Conservation (phyloP, 805 yeast genomes). For the Sugiyamaella floridensis region DNA sequence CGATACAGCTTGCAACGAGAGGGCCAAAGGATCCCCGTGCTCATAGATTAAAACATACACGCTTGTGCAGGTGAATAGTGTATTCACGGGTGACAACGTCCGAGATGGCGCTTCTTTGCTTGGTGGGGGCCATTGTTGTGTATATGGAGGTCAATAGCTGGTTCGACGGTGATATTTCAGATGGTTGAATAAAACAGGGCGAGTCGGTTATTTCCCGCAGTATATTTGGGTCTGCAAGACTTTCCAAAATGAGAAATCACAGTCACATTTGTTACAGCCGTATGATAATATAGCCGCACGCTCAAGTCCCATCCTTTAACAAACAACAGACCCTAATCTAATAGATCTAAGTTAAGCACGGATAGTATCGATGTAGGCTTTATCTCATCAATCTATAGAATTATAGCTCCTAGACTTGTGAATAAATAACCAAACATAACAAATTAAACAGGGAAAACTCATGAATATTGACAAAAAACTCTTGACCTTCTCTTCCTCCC, state of each 20-base stretch:
- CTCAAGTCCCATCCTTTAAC: too few relatives aligned
- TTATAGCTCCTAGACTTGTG: too few relatives aligned
- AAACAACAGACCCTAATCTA: too few relatives aligned
- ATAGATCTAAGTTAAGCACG: too few relatives aligned
- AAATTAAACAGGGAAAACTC: too few relatives aligned
- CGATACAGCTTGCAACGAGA: not conserved
- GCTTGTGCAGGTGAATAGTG: constrained; percentile 99
- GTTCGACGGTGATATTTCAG: constrained; percentile 6
- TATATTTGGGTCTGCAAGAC: not conserved
- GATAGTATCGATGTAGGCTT: too few relatives aligned
- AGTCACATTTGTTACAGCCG: not conserved
- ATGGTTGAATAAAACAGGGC: not conserved
- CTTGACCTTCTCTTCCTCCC: too few relatives aligned
- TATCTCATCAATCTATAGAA: too few relatives aligned
- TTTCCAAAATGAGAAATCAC: not conserved
- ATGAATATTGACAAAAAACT: too few relatives aligned
- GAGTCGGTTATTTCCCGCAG: constrained; percentile 4
- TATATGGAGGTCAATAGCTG: not conserved
- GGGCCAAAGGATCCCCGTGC: not conserved
- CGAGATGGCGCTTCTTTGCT: constrained; percentile 69
- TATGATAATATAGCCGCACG: too few relatives aligned
- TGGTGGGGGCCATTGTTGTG: constrained; percentile 36
- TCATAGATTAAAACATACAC: constrained; percentile 55
- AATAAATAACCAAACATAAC: too few relatives aligned
- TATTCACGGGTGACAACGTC: constrained; percentile 99